Percentiles rank a stretch among this genome's conserved stretches.
Conservation (phyloP, 495 filamentous ascomycete species). For the Trichoderma asperelloides region DNA sequence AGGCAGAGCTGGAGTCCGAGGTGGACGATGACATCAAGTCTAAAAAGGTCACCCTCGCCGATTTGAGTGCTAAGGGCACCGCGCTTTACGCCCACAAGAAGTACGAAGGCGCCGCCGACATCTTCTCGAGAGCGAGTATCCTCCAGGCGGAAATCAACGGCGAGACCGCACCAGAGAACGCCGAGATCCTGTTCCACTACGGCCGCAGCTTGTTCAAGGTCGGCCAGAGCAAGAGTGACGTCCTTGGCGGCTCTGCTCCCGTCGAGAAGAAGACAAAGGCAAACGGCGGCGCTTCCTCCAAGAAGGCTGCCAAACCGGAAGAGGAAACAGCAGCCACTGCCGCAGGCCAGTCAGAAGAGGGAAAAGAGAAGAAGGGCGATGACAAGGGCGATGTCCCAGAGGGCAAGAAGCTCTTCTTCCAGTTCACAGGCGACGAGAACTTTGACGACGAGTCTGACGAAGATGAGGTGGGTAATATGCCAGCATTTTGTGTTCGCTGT, state of each 20-base stretch:
- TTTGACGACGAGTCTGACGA: slow-evolving; percentile 77
- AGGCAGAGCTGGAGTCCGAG: background rate
- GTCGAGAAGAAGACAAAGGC: slow-evolving; percentile 39
- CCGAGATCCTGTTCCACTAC: slow-evolving; percentile 87
- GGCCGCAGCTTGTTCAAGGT: slow-evolving; percentile 88
- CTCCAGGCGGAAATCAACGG: slow-evolving; percentile 87
- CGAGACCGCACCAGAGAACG: slow-evolving; percentile 81
- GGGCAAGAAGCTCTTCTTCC: slow-evolving; percentile 62
- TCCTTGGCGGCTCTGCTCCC: slow-evolving; percentile 74
- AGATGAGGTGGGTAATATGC: slow-evolving; percentile 25
- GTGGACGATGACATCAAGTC: slow-evolving; percentile 11
- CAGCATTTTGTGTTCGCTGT: background rate
- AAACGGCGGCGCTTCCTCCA: slow-evolving; percentile 14
- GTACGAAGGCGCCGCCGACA: slow-evolving; percentile 71
- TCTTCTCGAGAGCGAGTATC: slow-evolving; percentile 80
- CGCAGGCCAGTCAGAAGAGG: slow-evolving; percentile 20
- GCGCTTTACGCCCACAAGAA: slow-evolving; percentile 72
- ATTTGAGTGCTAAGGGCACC: slow-evolving; percentile 45
- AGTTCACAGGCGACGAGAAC: slow-evolving; percentile 90
- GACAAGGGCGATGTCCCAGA: slow-evolving; percentile 20
- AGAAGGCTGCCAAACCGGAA: slow-evolving; percentile 32
- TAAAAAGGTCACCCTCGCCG: slow-evolving; percentile 45
- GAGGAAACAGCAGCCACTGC: slow-evolving; percentile 42
- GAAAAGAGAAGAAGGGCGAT: slow-evolving; percentile 24
- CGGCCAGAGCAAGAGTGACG: slow-evolving; percentile 87